A percentile compares a stretch with the other conserved stretches of the same genome.
Evolutionary conservation across 2,329 filamentous ascomycete species (phyloP).

Genomic region (Didymella segeticola): DNA sequence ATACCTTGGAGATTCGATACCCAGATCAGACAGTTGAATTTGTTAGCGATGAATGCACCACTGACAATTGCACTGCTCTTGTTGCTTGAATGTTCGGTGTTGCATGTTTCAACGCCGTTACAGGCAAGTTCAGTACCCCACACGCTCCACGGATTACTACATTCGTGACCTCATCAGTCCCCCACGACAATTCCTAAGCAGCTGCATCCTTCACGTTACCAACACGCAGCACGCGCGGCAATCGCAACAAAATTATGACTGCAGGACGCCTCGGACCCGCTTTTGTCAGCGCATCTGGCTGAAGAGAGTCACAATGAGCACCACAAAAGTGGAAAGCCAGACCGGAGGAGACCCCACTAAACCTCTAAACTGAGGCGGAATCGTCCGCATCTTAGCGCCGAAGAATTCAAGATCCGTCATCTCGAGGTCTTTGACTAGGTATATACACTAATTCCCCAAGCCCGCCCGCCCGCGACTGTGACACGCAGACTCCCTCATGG

Average conservation of each 20-base stretch:
- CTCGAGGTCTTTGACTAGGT: slow-evolving; percentile 13
- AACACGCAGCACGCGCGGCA: slow-evolving; percentile 22
- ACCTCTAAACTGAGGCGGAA: slow-evolving; percentile 26
- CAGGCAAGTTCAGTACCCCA: slow-evolving; percentile 2
- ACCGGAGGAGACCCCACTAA: slow-evolving; percentile 25
- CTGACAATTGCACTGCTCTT: no score
- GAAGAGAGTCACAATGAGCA: slow-evolving; percentile 14
- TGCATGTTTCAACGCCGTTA: not conserved
- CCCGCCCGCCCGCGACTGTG: slow-evolving; percentile 19
- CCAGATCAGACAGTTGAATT: not conserved
- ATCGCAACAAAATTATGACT: slow-evolving; percentile 1
- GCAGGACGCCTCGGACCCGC: not conserved
- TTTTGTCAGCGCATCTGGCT: slow-evolving; percentile 4
- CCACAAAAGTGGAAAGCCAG: slow-evolving; percentile 33
- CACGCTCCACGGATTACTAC: slow-evolving; percentile 13
- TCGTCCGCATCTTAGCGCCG: slow-evolving; percentile 33
- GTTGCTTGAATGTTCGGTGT: not conserved
- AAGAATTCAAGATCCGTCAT: slow-evolving; percentile 42
- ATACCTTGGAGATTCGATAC: not conserved
- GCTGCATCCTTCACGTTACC: slow-evolving; percentile 16
- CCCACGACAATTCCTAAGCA: slow-evolving; percentile 26
- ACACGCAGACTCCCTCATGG: slow-evolving; percentile 37
- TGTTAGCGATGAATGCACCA: slow-evolving; percentile 3
- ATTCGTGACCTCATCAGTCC: slow-evolving; percentile 25
- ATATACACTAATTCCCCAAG: slow-evolving; percentile 28